Conservation (phyloP, 768 basidiomycete species). For the Boletus rufocinnamomeus region DNA sequence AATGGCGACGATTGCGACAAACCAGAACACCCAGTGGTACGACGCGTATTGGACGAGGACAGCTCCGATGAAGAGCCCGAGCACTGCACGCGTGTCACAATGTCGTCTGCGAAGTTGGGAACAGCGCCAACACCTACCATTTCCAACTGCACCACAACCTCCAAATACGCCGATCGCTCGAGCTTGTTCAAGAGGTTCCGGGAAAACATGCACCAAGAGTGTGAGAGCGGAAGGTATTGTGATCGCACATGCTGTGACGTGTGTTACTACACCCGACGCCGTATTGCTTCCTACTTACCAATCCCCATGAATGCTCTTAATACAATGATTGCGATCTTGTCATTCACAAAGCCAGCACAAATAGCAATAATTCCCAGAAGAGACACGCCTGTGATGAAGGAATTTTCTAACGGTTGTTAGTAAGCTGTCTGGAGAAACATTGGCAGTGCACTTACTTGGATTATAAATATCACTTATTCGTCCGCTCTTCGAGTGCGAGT, state of each 20-base stretch:
- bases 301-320: conserved; percentile 54
- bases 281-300: conserved; percentile 27
- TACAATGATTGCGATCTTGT: conserved; percentile 50
- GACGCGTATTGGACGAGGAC: conserved; percentile 41
- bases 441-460: conserved; percentile 31
- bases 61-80: conserved; percentile 46
- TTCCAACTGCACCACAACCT: conserved; percentile 48
- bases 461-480: conserved; percentile 28
- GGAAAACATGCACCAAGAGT: conserved; percentile 52
- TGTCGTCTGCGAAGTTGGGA: background rate
- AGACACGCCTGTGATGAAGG: conserved; percentile 44
- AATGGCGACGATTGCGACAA: conserved; percentile 42
- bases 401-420: conserved; percentile 39
- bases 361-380: conserved; percentile 47
- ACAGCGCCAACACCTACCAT: conserved; percentile 31
- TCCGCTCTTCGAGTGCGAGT: conserved; percentile 22
- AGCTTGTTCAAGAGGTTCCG: conserved; percentile 47
- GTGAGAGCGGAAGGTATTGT: conserved; percentile 52
- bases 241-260: conserved; percentile 44
- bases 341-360: conserved; percentile 45
- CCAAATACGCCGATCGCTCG: conserved; percentile 51
- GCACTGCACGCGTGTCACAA: conserved; percentile 28
- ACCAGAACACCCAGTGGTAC: conserved; percentile 57
- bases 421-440: conserved; percentile 27
- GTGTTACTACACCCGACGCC: conserved; percentile 4